Conservation (phyloP, 768 basidiomycete genomes). For the Termitomyces sp. region DNA sequence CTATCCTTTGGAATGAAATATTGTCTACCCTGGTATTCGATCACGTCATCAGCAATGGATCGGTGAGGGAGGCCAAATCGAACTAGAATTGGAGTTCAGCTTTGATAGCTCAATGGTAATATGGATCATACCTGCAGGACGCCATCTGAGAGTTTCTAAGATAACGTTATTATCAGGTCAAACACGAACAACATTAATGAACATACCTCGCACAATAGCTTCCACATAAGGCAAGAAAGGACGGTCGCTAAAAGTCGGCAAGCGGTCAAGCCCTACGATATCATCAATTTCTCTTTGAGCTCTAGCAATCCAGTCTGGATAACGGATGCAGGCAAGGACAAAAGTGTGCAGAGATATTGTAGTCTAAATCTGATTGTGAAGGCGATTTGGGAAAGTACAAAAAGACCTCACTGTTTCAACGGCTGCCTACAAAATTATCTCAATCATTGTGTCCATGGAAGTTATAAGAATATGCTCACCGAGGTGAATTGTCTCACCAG, state of each 20-base stretch:
- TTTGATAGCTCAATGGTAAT: neutral
- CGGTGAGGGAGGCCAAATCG: neutral
- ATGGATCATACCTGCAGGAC: neutral
- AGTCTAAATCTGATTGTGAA: neutral
- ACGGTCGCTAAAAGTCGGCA: neutral
- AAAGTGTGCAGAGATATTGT: neutral
- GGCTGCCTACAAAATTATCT: neutral
- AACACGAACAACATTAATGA: neutral
- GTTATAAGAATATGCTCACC: neutral
- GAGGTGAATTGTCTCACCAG: neutral
- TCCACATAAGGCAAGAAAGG: neutral
- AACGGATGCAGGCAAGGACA: neutral
- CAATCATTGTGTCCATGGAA: neutral
- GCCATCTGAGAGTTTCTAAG: neutral
- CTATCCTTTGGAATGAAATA: neutral
- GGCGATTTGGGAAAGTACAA: no score
- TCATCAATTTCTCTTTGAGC: neutral
- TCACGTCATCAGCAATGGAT: neutral
- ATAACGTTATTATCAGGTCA: neutral
- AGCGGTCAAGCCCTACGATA: neutral
- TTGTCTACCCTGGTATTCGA: neutral
- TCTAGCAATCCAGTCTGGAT: neutral
- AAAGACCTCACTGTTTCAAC: neutral
- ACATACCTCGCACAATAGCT: neutral
- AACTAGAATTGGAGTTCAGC: neutral